Evolutionary conservation across 164 flowering plant genomes (phyloP).

Genomic region (Houttuynia cordata): DNA sequence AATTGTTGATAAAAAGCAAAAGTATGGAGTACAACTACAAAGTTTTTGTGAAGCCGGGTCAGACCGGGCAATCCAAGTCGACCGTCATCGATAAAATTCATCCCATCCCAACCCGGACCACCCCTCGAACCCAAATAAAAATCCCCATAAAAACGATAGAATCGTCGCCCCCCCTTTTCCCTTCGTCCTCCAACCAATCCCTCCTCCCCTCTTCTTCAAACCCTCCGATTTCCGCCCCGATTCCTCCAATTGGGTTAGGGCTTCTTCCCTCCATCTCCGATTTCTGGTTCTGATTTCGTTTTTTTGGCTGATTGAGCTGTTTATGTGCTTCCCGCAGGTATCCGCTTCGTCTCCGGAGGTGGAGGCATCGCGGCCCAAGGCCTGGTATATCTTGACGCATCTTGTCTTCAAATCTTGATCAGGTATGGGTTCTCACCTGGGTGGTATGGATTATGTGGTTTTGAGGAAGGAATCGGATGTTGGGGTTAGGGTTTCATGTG

Average conservation of each 20-base stretch:
- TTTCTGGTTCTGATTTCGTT: not conserved
- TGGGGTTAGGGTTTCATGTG: not conserved
- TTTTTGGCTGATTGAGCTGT: not conserved
- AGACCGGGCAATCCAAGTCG: no score
- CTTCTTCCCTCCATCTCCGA: not conserved
- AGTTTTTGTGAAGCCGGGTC: no score
- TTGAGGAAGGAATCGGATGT: not conserved
- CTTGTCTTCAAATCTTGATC: no score
- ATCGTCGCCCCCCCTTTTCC: not conserved
- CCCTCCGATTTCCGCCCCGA: not conserved
- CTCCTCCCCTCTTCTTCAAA: not conserved
- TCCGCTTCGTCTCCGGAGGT: not conserved
- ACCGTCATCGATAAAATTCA: no score
- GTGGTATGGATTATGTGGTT: no score
- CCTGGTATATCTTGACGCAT: not conserved
- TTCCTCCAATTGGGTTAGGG: not conserved
- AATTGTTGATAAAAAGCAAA: no score
- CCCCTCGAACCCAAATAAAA: constrained; percentile 1
- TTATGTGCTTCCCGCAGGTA: not conserved
- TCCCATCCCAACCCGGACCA: not conserved
- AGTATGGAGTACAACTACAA: no score
- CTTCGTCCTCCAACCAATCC: not conserved
- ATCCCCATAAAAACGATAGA: not conserved
- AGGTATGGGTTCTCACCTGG: no score
- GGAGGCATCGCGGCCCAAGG: not conserved